These are phyloP conservation scores for Xylaria sp. DNA, from an alignment of 2,329 filamentous ascomycete species.

Conservation along the genomic window DNA sequence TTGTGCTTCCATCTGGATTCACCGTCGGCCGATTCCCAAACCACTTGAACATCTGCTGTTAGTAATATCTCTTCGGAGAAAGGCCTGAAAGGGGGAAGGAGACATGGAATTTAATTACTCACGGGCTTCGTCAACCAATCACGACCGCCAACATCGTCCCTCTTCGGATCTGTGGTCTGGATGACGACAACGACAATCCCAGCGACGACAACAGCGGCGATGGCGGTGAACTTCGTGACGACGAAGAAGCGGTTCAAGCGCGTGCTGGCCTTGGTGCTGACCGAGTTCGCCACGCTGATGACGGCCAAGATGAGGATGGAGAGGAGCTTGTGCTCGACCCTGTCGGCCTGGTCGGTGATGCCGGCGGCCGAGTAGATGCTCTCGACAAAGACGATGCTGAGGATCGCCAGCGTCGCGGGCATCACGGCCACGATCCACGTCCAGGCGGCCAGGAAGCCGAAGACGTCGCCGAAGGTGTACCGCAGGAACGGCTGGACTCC, in stretches of 20 bases:
- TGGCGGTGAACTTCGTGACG: conserved; percentile 61
- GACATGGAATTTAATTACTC: not conserved
- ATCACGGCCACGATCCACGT: conserved; percentile 73
- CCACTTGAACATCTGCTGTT: conserved; percentile 53
- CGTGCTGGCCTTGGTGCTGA: conserved; percentile 66
- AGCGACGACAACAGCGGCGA: conserved; percentile 60
- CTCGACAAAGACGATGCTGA: conserved; percentile 71
- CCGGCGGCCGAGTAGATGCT: conserved; percentile 65
- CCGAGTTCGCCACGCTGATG: conserved; percentile 63
- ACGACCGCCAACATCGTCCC: conserved; percentile 55
- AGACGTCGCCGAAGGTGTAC: conserved; percentile 68
- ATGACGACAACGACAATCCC: conserved; percentile 59
- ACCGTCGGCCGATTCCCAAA: conserved; percentile 62
- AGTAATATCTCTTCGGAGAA: not conserved
- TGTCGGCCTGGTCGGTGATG: conserved; percentile 55
- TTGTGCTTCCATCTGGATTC: conserved; percentile 60
- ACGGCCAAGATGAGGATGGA: conserved; percentile 59
- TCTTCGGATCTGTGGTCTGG: conserved; percentile 51
- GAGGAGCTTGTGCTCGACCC: conserved; percentile 61
- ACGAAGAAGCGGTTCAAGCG: conserved; percentile 67
- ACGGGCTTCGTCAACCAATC: conserved; percentile 61
- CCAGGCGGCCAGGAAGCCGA: conserved; percentile 72
- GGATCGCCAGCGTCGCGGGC: conserved; percentile 71
- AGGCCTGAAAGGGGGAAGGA: not conserved
- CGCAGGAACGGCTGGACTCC: conserved; percentile 71